Evolutionary conservation across 148 eudicot species (phyloP).

Genomic region (Vaccinium corymbosum): DNA sequence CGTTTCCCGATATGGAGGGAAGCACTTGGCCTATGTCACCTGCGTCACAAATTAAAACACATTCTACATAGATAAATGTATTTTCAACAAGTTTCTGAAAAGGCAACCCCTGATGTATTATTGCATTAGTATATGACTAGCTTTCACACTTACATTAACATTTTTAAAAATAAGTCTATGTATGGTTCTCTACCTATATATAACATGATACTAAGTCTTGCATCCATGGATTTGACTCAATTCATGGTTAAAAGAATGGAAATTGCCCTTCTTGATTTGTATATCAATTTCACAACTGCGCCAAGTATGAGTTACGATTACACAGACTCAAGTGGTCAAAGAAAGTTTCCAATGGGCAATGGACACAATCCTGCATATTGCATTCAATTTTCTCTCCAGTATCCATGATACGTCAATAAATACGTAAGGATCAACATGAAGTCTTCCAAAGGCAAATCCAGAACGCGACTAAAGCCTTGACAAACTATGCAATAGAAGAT

Average conservation of each 20-base stretch:
- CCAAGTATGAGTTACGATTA: background rate
- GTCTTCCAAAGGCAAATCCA: background rate
- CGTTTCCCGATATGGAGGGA: background rate
- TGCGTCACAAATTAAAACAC: background rate
- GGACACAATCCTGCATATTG: background rate
- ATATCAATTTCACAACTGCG: background rate
- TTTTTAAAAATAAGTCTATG: background rate
- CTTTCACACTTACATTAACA: background rate
- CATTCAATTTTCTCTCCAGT: slow-evolving; percentile 12
- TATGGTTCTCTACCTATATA: background rate
- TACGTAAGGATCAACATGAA: background rate
- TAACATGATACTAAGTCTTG: background rate
- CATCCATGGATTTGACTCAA: background rate
- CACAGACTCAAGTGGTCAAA: background rate
- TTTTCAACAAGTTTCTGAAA: background rate
- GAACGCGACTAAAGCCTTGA: background rate
- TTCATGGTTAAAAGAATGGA: background rate
- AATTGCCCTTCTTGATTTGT: background rate
- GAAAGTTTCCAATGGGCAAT: background rate
- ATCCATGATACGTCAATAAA: slow-evolving; percentile 1
- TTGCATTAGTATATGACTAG: background rate
- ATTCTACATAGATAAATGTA: background rate
- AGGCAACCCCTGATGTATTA: background rate
- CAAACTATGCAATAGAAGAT: background rate
- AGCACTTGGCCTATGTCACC: background rate